A percentile compares a stretch with the other conserved stretches of the same genome.
phyloP scores from a whole-genome alignment of 2,329 filamentous ascomycete species.

The Hymenoscyphus repandus region DNA sequence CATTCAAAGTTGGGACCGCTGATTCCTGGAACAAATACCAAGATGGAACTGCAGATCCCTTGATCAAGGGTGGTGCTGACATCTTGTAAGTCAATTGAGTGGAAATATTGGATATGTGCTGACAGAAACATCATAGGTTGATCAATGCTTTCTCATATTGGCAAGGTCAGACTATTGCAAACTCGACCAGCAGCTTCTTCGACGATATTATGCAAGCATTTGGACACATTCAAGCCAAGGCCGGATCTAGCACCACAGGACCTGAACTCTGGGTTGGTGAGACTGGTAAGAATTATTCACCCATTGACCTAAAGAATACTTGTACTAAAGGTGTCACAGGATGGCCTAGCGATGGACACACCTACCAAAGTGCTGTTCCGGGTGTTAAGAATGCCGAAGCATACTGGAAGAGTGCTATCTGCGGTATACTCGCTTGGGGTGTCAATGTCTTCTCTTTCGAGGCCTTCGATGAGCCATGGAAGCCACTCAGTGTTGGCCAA shows the following conservation, averaged over 20 bases:
- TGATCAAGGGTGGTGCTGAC: slow-evolving; percentile 52
- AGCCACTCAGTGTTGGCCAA: slow-evolving; percentile 58
- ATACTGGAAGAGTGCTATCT: slow-evolving; percentile 59
- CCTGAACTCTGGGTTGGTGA: slow-evolving; percentile 66
- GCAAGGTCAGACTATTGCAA: slow-evolving; percentile 55
- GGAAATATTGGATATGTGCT: neutral
- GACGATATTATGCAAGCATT: slow-evolving; percentile 63
- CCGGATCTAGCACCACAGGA: slow-evolving; percentile 44
- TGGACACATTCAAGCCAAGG: slow-evolving; percentile 54
- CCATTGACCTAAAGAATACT: neutral
- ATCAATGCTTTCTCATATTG: slow-evolving; percentile 70
- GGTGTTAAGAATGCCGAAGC: slow-evolving; percentile 51
- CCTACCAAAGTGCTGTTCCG: slow-evolving; percentile 57
- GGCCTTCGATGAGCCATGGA: slow-evolving; percentile 69
- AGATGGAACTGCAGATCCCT: slow-evolving; percentile 61
- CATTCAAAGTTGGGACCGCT: slow-evolving; percentile 58
- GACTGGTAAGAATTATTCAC: slow-evolving; percentile 39
- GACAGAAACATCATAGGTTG: slow-evolving; percentile 36
- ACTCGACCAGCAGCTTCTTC: slow-evolving; percentile 56
- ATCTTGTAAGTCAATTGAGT: slow-evolving; percentile 35
- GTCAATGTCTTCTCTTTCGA: slow-evolving; percentile 70
- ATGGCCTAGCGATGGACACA: slow-evolving; percentile 59
- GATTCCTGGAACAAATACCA: slow-evolving; percentile 70
- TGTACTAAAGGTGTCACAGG: slow-evolving; percentile 23
- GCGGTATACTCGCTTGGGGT: slow-evolving; percentile 58